Conservation (phyloP, 129 eudicot species). For the Sambucus nigra region DNA sequence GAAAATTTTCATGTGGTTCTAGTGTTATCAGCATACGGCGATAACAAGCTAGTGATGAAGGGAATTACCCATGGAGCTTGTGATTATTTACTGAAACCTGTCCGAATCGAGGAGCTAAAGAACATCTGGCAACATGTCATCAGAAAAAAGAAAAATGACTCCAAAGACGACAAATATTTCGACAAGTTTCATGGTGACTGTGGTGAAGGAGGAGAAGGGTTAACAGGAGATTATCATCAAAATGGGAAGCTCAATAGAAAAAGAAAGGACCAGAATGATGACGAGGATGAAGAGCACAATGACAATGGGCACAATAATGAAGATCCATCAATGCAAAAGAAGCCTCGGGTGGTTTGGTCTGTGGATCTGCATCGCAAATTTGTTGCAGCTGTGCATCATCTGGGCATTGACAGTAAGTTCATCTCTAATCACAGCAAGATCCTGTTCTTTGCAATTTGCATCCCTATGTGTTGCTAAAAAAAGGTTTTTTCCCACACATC, state of each 20-base stretch:
- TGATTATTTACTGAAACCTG: conserved; percentile 59
- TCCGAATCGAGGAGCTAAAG: conserved; percentile 54
- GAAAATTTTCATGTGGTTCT: background rate
- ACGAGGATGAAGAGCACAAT: conserved; percentile 26
- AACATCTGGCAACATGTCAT: conserved; percentile 68
- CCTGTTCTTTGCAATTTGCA: background rate
- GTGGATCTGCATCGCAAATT: conserved; percentile 57
- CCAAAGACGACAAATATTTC: conserved; percentile 31
- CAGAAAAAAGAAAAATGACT: conserved; percentile 35
- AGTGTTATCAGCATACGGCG: conserved; percentile 65
- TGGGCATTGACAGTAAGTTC: conserved; percentile 52
- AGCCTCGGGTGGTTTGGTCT: conserved; percentile 66
- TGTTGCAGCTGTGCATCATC: conserved; percentile 59
- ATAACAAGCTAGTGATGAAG: conserved; percentile 57
- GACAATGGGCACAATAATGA: conserved; percentile 39
- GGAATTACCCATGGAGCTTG: conserved; percentile 69
- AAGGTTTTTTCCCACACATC: no score
- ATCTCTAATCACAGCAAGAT: background rate
- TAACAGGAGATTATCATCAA: conserved; percentile 32
- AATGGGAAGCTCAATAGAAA: conserved; percentile 37
- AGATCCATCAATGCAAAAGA: conserved; percentile 53
- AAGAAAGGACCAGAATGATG: conserved; percentile 47
- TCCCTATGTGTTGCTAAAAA: no score
- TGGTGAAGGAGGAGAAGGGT: conserved; percentile 20
- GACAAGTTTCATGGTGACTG: conserved; percentile 18